These are phyloP conservation scores for Fomitopsis betulina DNA, from an alignment of 1,284 basidiomycete genomes.

Conservation along the genomic window DNA sequence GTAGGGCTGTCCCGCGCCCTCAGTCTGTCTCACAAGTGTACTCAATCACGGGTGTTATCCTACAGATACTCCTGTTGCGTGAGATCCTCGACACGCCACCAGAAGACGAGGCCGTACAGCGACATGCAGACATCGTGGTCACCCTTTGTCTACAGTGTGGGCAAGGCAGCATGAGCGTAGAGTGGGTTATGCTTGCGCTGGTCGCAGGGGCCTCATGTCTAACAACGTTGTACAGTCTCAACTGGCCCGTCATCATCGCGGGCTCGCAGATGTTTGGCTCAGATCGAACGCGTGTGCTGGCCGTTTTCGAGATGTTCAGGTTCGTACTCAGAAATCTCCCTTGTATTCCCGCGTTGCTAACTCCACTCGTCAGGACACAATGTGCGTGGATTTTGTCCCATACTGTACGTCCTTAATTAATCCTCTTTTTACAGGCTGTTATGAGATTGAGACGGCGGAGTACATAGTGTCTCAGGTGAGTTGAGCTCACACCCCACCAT, in stretches of 20 bases:
- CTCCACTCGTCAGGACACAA: conserved; percentile 18
- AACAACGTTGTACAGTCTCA: conserved; percentile 25
- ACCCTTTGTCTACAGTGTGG: conserved; percentile 28
- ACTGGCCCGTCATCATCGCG: conserved; percentile 42
- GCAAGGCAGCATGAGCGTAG: conserved; percentile 28
- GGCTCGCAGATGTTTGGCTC: conserved; percentile 36
- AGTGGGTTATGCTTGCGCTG: conserved; percentile 24
- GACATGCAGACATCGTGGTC: conserved; percentile 25
- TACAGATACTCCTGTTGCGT: conserved; percentile 40
- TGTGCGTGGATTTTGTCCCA: conserved; percentile 11
- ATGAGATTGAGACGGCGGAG: conserved; percentile 47
- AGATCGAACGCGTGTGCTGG: conserved; percentile 34
- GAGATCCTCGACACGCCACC: conserved; percentile 37
- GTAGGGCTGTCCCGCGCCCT: conserved; percentile 20
- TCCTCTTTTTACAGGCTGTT: conserved; percentile 27
- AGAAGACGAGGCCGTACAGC: conserved; percentile 34
- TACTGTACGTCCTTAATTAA: conserved; percentile 6
- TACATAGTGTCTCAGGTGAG: conserved; percentile 41
- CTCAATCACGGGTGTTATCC: neutral
- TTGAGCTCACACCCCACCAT: conserved; percentile 14
- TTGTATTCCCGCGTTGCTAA: too few relatives aligned
- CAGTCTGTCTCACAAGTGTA: neutral
- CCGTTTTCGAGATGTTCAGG: conserved; percentile 41
- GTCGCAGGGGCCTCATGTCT: neutral
- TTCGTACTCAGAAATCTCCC: conserved; percentile 18